Evolutionary conservation across 495 filamentous ascomycete species (phyloP).

Genomic region (Thozetella sp.): DNA sequence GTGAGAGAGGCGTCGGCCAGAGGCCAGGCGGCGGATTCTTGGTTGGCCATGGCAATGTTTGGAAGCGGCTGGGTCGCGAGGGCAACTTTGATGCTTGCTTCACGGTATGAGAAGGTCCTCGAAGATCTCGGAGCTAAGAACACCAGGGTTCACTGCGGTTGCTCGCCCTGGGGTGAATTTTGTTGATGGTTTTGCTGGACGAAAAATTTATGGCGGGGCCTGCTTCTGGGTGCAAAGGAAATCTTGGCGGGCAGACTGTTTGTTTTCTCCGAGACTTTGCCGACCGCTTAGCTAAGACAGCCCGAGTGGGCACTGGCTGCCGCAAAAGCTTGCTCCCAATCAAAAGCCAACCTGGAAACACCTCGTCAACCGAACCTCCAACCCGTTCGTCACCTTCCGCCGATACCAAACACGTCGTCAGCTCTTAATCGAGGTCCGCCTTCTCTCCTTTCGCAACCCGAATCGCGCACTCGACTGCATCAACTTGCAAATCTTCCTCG

Average conservation of each 20-base stretch:
- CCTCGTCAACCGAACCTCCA: slow-evolving; percentile 31
- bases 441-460: slow-evolving; percentile 11
- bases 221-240: slow-evolving; percentile 4
- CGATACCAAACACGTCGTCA: slow-evolving; percentile 13
- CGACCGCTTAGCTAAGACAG: slow-evolving; percentile 31
- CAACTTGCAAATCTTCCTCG: slow-evolving; percentile 9
- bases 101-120: background rate
- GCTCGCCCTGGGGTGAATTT: slow-evolving; percentile 50
- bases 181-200: slow-evolving; percentile 4
- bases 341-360: slow-evolving; percentile 43
- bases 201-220: background rate
- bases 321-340: slow-evolving; percentile 31
- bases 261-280: slow-evolving; percentile 10
- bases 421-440: slow-evolving; percentile 17
- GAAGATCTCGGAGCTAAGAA: background rate
- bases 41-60: slow-evolving; percentile 44
- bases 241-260: slow-evolving; percentile 3
- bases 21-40: slow-evolving; percentile 76
- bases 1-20: slow-evolving; percentile 80
- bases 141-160: slow-evolving; percentile 64
- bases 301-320: slow-evolving; percentile 25
- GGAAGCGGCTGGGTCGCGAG: slow-evolving; percentile 1
- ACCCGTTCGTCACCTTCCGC: slow-evolving; percentile 18
- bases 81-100: slow-evolving; percentile 1
- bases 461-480: slow-evolving; percentile 18